These are phyloP conservation scores for Rhynchosporium agropyri DNA, from an alignment of 2,329 filamentous ascomycete genomes.

Conservation along the genomic window DNA sequence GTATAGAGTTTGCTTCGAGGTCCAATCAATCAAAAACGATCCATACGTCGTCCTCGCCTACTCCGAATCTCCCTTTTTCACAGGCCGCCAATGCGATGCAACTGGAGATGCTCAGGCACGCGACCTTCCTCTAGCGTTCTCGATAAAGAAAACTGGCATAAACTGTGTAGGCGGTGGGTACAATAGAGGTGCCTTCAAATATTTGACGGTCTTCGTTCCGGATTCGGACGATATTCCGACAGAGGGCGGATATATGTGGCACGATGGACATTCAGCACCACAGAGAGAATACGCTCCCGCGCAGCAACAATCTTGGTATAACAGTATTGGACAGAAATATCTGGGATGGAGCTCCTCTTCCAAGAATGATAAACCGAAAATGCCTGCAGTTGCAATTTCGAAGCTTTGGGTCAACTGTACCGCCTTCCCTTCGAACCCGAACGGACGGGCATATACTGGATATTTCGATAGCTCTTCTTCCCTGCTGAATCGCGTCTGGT, in stretches of 20 bases:
- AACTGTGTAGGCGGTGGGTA: constrained; percentile 44
- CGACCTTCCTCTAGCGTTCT: constrained; percentile 42
- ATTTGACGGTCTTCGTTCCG: constrained; percentile 45
- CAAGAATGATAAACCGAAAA: constrained; percentile 23
- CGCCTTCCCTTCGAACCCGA: constrained; percentile 48
- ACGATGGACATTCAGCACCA: constrained; percentile 28
- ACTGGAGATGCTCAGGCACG: constrained; percentile 42
- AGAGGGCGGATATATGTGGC: constrained; percentile 32
- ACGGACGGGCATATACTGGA: constrained; percentile 54
- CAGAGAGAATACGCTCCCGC: neutral
- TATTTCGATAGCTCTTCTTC: constrained; percentile 56
- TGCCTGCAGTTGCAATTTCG: constrained; percentile 42
- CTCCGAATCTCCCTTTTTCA: constrained; percentile 45
- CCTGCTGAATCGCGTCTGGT: constrained; percentile 57
- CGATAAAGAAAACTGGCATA: constrained; percentile 39
- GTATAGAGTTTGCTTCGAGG: constrained; percentile 44
- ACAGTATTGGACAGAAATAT: constrained; percentile 28
- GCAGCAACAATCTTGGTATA: constrained; percentile 26
- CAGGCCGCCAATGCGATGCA: constrained; percentile 42
- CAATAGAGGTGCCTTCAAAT: constrained; percentile 46
- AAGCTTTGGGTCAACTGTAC: constrained; percentile 47
- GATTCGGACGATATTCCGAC: constrained; percentile 27
- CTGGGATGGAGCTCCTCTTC: constrained; percentile 19
- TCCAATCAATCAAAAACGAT: constrained; percentile 39
- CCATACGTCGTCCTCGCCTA: constrained; percentile 43